Evolutionary conservation across 495 filamentous ascomycete species (phyloP), one percentile per base, ranked within the genome.

Genomic region (Durotheca rogersii): DNA sequence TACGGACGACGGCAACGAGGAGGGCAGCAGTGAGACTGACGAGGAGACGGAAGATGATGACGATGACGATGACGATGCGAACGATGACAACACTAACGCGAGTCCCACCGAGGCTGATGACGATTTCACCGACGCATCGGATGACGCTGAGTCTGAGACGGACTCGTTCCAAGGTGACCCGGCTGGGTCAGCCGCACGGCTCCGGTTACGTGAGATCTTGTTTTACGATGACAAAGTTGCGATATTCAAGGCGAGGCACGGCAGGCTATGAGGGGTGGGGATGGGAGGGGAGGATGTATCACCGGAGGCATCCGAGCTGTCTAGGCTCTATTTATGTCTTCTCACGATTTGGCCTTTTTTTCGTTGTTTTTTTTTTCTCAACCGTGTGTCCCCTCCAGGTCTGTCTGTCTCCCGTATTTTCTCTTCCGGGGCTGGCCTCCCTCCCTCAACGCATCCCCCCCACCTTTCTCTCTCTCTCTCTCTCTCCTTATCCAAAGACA

Each of bases 171-270:
- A 70, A 30, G 67, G 60, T 12, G 68, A 75, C 21, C 71, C 71
- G 37, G 66, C 61, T 42, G 49, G 53, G 45, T 76, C 73, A 44
- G 72, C 71, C 16, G 70, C 79, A 33, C 77, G 75, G 35, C 78
- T 95, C 15, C 73, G 83, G 44, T 65, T 95, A 53, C 78, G 88
- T 53, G 87, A 94, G 75, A 94, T 95, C 58, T 69, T 90, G 53
- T 95, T 90, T 68, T 91, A 90, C 58, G 90, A 94, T 53, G 89
- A 94, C 61, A 90, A 90, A 66, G 84, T 93, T 25, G 83, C 84
- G 4, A 84, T 95, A 52, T 92, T 93, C 70, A 86, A 82, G 68
- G 86, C 85, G 7, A 81, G 88, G 40, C 84, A 89, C 69, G 86
- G 83, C 47, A 76, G 77, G 64, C 68, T 92, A 49, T 91, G 74